Percentiles rank a stretch among this genome's conserved stretches.
These are phyloP conservation scores for Ricinus communis DNA, from an alignment of 345 rosid genomes.

Conservation along the genomic window DNA sequence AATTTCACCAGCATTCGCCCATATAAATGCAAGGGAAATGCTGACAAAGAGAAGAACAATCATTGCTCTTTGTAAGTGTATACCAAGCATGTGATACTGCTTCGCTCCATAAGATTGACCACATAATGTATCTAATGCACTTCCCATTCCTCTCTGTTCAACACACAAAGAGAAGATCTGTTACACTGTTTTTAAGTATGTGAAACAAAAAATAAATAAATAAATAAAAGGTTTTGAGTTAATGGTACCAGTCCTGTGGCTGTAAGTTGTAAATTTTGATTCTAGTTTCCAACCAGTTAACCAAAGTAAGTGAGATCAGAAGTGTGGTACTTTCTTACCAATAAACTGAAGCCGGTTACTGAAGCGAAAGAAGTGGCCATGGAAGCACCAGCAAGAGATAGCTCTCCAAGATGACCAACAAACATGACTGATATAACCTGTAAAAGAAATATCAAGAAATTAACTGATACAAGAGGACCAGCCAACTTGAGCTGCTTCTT, in stretches of 20 bases:
- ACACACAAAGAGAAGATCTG: neutral
- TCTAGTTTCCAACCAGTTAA: neutral
- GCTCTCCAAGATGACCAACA: slow-evolving; percentile 27
- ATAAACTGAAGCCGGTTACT: slow-evolving; percentile 24
- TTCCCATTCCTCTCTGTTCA: slow-evolving; percentile 27
- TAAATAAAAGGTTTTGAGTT: neutral
- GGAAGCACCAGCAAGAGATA: slow-evolving; percentile 25
- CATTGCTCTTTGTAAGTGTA: slow-evolving; percentile 29
- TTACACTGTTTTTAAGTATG: too few relatives aligned
- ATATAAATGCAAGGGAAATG: slow-evolving; percentile 21
- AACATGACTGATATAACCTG: slow-evolving; percentile 28
- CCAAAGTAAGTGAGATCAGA: neutral
- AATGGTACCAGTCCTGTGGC: neutral
- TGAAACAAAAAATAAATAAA: neutral
- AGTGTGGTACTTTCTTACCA: slow-evolving; percentile 17
- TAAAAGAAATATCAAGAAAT: slow-evolving; percentile 7
- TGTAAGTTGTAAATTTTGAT: too few relatives aligned
- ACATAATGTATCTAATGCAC: slow-evolving; percentile 36
- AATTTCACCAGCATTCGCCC: slow-evolving; percentile 20
- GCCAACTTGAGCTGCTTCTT: slow-evolving; percentile 19
- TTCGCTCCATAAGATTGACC: slow-evolving; percentile 42
- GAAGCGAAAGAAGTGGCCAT: slow-evolving; percentile 30
- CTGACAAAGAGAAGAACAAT: slow-evolving; percentile 23
- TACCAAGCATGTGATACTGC: slow-evolving; percentile 33
- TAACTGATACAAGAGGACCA: slow-evolving; percentile 15